A percentile compares a stretch with the other conserved stretches of the same genome.
These are phyloP conservation scores for Rhodomyrtus psidioides DNA, from an alignment of 441 rosid genomes.

Conservation along the genomic window DNA sequence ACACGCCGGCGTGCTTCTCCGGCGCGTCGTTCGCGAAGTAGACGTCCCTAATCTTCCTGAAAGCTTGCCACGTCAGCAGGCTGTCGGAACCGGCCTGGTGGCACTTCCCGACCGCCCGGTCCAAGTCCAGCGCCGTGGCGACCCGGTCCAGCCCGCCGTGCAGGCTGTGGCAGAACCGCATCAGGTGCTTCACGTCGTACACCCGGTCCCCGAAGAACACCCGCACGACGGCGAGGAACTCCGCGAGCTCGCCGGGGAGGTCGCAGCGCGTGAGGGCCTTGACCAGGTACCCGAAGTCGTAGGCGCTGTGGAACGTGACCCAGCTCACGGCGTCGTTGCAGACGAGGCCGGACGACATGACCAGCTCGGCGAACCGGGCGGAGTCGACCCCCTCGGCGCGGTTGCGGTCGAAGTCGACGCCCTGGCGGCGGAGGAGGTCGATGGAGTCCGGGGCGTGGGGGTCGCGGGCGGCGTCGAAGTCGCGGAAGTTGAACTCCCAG, in stretches of 20 bases:
- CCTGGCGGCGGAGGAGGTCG: constrained; percentile 14
- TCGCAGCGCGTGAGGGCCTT: constrained; percentile 11
- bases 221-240: not conserved
- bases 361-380: not conserved
- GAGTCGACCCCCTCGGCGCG: constrained; percentile 5
- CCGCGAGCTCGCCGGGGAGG: constrained; percentile 2
- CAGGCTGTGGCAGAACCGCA: constrained; percentile 8
- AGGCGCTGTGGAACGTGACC: constrained; percentile 18
- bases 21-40: not conserved
- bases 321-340: constrained; percentile 9
- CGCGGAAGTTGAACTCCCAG: constrained; percentile 18
- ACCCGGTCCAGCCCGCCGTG: constrained; percentile 14
- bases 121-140: constrained; percentile 3
- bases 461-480: constrained; percentile 7
- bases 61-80: constrained; percentile 15
- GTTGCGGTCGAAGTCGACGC: constrained; percentile 8
- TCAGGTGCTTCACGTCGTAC: constrained; percentile 18
- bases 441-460: constrained; percentile 7
- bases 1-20: constrained; percentile 13
- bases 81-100: constrained; percentile 19
- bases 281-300: constrained; percentile 18
- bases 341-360: constrained; percentile 5
- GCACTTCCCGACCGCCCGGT: constrained; percentile 14
- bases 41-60: constrained; percentile 7
- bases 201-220: constrained; percentile 5